A percentile compares a stretch with the other conserved stretches of the same genome.
phyloP scores from a whole-genome alignment of 352 stramenopile species.

The Phytophthora idaei region DNA sequence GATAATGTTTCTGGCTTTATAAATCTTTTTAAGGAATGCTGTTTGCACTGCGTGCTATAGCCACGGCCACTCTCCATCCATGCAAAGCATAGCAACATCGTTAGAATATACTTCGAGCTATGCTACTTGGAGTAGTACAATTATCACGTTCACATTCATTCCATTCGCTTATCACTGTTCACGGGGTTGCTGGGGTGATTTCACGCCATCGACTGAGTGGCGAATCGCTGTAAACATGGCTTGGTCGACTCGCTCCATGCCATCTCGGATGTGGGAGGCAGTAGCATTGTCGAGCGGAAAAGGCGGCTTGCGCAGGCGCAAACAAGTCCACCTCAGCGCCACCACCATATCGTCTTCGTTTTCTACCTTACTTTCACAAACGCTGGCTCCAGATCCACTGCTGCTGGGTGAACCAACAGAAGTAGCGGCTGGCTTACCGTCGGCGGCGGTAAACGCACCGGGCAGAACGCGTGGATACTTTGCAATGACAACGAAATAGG shows the following conservation, averaged over 20 bases:
- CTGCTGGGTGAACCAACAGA: background rate
- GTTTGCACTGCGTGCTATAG: too few species aligned
- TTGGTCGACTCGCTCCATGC: slow-evolving; percentile 30
- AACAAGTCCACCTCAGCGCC: slow-evolving; percentile 39
- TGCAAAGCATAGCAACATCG: too few species aligned
- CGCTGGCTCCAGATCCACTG: background rate
- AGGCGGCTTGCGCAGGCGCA: slow-evolving; percentile 39
- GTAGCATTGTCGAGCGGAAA: slow-evolving; percentile 25
- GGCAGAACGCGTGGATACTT: slow-evolving; percentile 15
- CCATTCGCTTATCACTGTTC: background rate
- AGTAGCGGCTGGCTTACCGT: background rate
- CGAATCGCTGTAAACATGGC: slow-evolving; percentile 33
- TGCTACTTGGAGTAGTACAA: too few species aligned
- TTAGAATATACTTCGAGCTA: too few species aligned
- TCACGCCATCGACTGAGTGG: slow-evolving; percentile 18
- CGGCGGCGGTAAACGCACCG: slow-evolving; percentile 5
- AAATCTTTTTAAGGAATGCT: too few species aligned
- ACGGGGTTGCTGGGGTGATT: slow-evolving; percentile 1
- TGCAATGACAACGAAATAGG: slow-evolving; percentile 42
- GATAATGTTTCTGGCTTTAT: too few species aligned
- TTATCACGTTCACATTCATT: too few species aligned
- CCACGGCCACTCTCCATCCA: too few species aligned
- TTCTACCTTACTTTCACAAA: background rate
- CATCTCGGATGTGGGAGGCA: slow-evolving; percentile 24
- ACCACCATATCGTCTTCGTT: slow-evolving; percentile 30